Base-by-base conservation (phyloP, 1,284 basidiomycete genomes). In the Pascua sp. region DNA sequence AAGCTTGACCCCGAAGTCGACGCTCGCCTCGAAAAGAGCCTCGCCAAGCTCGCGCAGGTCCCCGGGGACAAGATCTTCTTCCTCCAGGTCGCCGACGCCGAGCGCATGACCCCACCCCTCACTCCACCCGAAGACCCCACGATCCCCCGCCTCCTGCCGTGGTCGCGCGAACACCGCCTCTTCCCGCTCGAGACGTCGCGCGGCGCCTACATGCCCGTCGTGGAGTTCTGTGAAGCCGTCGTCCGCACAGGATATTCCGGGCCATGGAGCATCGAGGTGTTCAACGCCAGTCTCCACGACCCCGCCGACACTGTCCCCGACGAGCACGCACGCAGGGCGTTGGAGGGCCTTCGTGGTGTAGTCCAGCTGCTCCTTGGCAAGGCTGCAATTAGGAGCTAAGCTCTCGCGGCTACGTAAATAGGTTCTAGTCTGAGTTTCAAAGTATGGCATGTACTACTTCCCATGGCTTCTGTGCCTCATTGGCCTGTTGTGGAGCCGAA, bases 191-290 rank as follows among this genome's bases (percentile, higher is more conserved):
- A 56, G 18, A 11, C 24, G 2, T 39, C 36, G 7, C 42, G 47
- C 9, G 52, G 46, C 1, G 53, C n/a, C 9, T 56, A 56, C 24
- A 49, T 56, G 32, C 55, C 55, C 16, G 55, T 56, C 16, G n/a
- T 42, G 5, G 40, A 42, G 36, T 56, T 56, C 18, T 17, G 44
- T 7, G 44, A 42, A 12, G 55, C 55, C 3, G 11, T 56, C 36
- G 15, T 36, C 16, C 32, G 44, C 18, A 51, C 36, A 0, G 55
- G 55, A 10, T 56, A 56, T 37, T 11, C 11, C 1, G 55, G 55
- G 1, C 24, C 40, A 11, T 56, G 55, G 55, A 38, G 24, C 5
- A 45, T 56, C 9, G 55, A 56, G 40, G 55, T 56, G 16, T 56
- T 56, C 55, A 56, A 56, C 41, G 17, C 15, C 37, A 42, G 37